Conservation (phyloP, 2,329 filamentous ascomycete species). For the Lasiodiplodia sp. region DNA sequence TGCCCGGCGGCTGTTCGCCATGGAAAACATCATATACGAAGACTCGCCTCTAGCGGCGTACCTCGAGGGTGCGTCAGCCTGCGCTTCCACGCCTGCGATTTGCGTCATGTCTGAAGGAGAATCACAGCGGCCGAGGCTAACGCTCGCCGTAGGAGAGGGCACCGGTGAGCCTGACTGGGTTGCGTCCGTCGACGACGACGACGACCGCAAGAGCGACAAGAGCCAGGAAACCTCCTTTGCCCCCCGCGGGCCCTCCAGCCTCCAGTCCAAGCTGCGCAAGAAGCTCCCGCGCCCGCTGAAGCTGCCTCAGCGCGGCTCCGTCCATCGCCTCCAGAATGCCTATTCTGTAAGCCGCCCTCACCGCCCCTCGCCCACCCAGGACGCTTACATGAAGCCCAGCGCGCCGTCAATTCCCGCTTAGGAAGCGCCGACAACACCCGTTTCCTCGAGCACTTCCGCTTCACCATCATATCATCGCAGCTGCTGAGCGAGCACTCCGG, state of each 20-base stretch:
- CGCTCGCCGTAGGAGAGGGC: constrained; percentile 42
- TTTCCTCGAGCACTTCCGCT: constrained; percentile 92
- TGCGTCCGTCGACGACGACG: constrained; percentile 21
- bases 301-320: constrained; percentile 47
- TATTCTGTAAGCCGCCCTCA: constrained; percentile 44
- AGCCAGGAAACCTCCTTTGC: constrained; percentile 51
- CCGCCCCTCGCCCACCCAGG: constrained; percentile 25
- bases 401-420: constrained; percentile 74
- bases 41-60: constrained; percentile 88
- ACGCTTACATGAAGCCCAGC: constrained; percentile 52
- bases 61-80: constrained; percentile 74
- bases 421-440: constrained; percentile 80
- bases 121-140: constrained; percentile 35
- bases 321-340: constrained; percentile 47
- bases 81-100: constrained; percentile 29
- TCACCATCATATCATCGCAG: constrained; percentile 91
- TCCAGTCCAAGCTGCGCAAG: constrained; percentile 58
- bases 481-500: constrained; percentile 73
- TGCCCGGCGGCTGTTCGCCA: constrained; percentile 46
- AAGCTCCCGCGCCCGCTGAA: constrained; percentile 58
- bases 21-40: constrained; percentile 90
- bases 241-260: constrained; percentile 57
- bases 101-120: constrained; percentile 30
- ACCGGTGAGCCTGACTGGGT: constrained; percentile 36
- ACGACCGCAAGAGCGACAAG: constrained; percentile 6